A percentile compares a stretch with the other conserved stretches of the same genome.
phyloP scores from a whole-genome alignment of 106 monocot genomes.

The Dendrobium chrysotoxum region DNA sequence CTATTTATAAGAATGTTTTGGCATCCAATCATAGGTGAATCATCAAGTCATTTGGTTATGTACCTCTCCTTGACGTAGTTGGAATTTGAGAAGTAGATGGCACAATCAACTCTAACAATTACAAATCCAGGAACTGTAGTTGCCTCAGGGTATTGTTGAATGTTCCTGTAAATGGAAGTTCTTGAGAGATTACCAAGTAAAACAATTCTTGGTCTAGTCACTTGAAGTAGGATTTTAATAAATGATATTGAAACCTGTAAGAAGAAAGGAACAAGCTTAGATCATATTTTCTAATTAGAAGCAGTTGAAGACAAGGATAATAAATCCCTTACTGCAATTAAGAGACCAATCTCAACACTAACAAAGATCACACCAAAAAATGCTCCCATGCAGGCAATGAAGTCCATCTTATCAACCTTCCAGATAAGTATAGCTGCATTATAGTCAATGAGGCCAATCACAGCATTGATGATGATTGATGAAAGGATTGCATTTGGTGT shows the following conservation, averaged over 20 bases:
- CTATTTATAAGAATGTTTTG: background rate
- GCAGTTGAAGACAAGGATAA: background rate
- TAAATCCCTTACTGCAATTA: conserved; percentile 54
- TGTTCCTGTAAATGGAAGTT: conserved; percentile 36
- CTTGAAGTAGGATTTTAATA: conserved; percentile 44
- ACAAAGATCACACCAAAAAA: conserved; percentile 79
- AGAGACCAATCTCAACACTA: conserved; percentile 79
- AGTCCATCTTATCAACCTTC: conserved; percentile 88
- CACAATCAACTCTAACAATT: conserved; percentile 47
- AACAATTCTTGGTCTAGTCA: conserved; percentile 41
- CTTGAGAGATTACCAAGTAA: conserved; percentile 43
- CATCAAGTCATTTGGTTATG: background rate
- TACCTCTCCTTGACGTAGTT: conserved; percentile 50
- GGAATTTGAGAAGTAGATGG: conserved; percentile 47
- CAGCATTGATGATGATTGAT: conserved; percentile 77
- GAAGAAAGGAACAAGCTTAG: background rate
- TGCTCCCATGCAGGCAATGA: conserved; percentile 80
- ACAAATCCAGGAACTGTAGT: conserved; percentile 34
- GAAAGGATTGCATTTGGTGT: conserved; percentile 86
- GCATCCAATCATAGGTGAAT: background rate
- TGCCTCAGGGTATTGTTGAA: conserved; percentile 46
- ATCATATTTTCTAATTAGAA: background rate
- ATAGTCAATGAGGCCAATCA: conserved; percentile 64
- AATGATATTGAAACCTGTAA: conserved; percentile 46
- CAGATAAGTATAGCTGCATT: conserved; percentile 67